Conservation (phyloP, 306 rosid genomes). For the Citrullus amarus region DNA sequence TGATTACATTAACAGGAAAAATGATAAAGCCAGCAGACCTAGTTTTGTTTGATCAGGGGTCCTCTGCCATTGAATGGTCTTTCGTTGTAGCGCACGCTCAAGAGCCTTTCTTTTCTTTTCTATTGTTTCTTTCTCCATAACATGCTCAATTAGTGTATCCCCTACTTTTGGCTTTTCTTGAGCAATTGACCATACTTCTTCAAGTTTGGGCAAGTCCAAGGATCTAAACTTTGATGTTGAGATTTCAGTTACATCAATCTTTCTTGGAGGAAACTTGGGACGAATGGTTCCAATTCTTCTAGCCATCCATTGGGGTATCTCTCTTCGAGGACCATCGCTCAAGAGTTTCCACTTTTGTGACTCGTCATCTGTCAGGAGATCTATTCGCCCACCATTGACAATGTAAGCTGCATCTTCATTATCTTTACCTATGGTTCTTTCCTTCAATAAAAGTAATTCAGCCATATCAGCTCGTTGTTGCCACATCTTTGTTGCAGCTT, state of each 20-base stretch:
- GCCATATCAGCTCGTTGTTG: slow-evolving; percentile 53
- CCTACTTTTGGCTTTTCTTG: slow-evolving; percentile 62
- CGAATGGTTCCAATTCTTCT: slow-evolving; percentile 51
- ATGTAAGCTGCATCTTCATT: slow-evolving; percentile 34
- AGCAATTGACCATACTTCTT: slow-evolving; percentile 74
- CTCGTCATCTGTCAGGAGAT: slow-evolving; percentile 48
- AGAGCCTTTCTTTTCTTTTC: slow-evolving; percentile 58
- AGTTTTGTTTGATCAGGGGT: slow-evolving; percentile 42
- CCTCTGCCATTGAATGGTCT: slow-evolving; percentile 42
- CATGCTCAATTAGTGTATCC: slow-evolving; percentile 45
- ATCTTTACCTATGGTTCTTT: slow-evolving; percentile 27
- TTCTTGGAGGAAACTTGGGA: slow-evolving; percentile 65
- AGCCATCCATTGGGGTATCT: slow-evolving; percentile 80
- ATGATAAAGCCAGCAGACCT: slow-evolving; percentile 31
- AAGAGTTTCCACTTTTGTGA: slow-evolving; percentile 67
- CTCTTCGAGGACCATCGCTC: slow-evolving; percentile 68
- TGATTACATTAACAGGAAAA: slow-evolving; percentile 10
- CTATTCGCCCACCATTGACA: slow-evolving; percentile 67
- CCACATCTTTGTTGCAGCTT: slow-evolving; percentile 48
- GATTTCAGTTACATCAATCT: slow-evolving; percentile 42
- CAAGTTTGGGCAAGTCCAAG: slow-evolving; percentile 52
- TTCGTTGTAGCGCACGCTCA: slow-evolving; percentile 39
- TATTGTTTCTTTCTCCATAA: slow-evolving; percentile 44
- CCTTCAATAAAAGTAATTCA: slow-evolving; percentile 48
- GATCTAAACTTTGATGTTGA: slow-evolving; percentile 46